A percentile compares a stretch with the other conserved stretches of the same genome.
Conservation (phyloP, 441 rosid genomes). For the Adansonia grandidieri region DNA sequence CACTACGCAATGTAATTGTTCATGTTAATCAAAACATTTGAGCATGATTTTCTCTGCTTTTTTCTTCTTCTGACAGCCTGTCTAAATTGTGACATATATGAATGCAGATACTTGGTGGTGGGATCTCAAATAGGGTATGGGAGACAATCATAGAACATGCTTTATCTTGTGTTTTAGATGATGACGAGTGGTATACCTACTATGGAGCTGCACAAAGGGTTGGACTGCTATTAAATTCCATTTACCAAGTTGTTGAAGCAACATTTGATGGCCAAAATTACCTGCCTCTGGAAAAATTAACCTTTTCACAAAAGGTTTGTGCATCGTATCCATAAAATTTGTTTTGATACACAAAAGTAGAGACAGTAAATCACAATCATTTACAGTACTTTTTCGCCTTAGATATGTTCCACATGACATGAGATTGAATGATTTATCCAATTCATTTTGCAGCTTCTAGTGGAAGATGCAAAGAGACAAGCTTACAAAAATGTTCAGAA, state of each 20-base stretch:
- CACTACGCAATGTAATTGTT: slow-evolving; percentile 49
- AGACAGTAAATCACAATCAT: background rate
- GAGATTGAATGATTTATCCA: slow-evolving; percentile 6
- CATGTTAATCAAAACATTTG: background rate
- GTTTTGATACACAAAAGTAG: no score
- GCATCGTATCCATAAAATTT: background rate
- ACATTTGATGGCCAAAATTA: slow-evolving; percentile 42
- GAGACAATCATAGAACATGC: slow-evolving; percentile 66
- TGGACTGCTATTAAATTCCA: slow-evolving; percentile 56
- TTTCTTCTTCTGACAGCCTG: background rate
- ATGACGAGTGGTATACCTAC: slow-evolving; percentile 47
- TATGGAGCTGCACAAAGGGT: slow-evolving; percentile 29
- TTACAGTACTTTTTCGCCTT: background rate
- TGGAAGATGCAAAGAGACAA: slow-evolving; percentile 46
- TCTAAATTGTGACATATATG: slow-evolving; percentile 1
- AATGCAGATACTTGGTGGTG: slow-evolving; percentile 49
- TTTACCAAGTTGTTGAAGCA: slow-evolving; percentile 52
- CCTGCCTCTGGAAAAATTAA: slow-evolving; percentile 40
- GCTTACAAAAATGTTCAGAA: slow-evolving; percentile 47
- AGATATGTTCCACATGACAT: background rate
- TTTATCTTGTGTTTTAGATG: slow-evolving; percentile 50
- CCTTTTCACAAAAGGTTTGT: slow-evolving; percentile 43
- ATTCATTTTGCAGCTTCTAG: slow-evolving; percentile 42
- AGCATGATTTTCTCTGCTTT: background rate
- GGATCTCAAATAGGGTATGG: slow-evolving; percentile 56